Evolutionary conservation across 495 filamentous ascomycete genomes (phyloP), one percentile per base, ranked within the genome.

Genomic region (Chaetomidium leptoderma): DNA sequence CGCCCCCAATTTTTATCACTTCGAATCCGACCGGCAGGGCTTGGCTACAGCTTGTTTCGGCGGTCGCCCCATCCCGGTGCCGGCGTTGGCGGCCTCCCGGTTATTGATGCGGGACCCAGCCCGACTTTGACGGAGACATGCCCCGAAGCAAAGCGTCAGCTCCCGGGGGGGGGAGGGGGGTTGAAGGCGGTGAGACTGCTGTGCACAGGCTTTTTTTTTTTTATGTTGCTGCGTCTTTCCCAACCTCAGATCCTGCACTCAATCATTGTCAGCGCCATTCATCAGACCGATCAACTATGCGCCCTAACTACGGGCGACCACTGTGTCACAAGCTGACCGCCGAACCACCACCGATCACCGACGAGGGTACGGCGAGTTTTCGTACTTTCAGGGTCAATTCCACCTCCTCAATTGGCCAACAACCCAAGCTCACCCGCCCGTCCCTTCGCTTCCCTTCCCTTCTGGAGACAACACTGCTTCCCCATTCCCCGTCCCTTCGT

Each of bases 61-160:
- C 17, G 10, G 13, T 19, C 36, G n/a, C 27, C 14, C 14, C 43
- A 9, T 24, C 33, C 40, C 55, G 55, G 50, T 54, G 40, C 43
- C 60, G 60, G 55, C 37, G 49, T 62, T 58, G 60, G 60, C 60
- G 55, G 60, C 60, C 60, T 62, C 60, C 59, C 50, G 55, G 60
- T 49, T 50, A 14, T 43, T 53, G 53, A 36, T 48, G 48, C 48
- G 46, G 52, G 52, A 37, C 30, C 13, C 36, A 42, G 30, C 53
- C 44, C 33, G 21, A 16, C 35, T 27, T 16, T 3, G 21, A 35
- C 30, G 47, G 49, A 32, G 35, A 35, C 17, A 11, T 16, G 26
- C 35, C 16, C 53, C 43, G 53, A 48, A 9, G 33, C 17, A 32
- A 43, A n/a, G 37, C 39, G 51, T 11, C 35, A 27, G 13, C 32